Evolutionary conservation across 306 rosid species (phyloP).

Genomic region (Cucumis hystrix): DNA sequence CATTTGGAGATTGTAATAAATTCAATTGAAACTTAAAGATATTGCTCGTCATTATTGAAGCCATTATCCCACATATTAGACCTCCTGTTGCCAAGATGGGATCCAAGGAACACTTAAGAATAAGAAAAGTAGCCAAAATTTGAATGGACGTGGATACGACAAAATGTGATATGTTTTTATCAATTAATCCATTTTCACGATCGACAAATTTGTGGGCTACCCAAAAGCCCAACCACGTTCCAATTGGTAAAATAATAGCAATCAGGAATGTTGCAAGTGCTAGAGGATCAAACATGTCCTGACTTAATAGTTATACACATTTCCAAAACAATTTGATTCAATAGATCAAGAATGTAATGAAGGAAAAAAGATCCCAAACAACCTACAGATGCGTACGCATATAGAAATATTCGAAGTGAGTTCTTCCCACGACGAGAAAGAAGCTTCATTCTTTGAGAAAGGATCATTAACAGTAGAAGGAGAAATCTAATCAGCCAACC

Average conservation of each 20-base stretch:
- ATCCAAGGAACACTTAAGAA: conserved; percentile 76
- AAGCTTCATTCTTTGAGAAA: conserved; percentile 94
- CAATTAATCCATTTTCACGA: conserved; percentile 76
- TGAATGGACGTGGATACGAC: conserved; percentile 64
- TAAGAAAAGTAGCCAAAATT: conserved; percentile 43
- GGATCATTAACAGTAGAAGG: conserved; percentile 69
- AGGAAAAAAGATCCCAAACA: conserved; percentile 73
- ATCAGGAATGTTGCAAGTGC: conserved; percentile 42
- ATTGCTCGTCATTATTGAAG: conserved; percentile 29
- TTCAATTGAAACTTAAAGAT: conserved; percentile 41
- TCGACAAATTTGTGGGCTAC: conserved; percentile 62
- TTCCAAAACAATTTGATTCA: conserved; percentile 42
- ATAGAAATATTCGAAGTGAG: conserved; percentile 59
- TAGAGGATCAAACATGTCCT: conserved; percentile 45
- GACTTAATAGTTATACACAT: conserved; percentile 8
- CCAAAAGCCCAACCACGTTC: conserved; percentile 98
- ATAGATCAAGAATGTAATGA: conserved; percentile 48
- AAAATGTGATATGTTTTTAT: conserved; percentile 50
- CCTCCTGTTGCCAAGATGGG: conserved; percentile 52
- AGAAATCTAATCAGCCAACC: conserved; percentile 68
- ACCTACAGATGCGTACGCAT: conserved; percentile 43
- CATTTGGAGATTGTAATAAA: conserved; percentile 39
- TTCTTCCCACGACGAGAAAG: conserved; percentile 83
- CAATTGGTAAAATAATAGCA: conserved; percentile 54
- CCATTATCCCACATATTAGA: conserved; percentile 30